Conservation (phyloP, 2,329 filamentous ascomycete species). For the Cryphonectria nitschkei region DNA sequence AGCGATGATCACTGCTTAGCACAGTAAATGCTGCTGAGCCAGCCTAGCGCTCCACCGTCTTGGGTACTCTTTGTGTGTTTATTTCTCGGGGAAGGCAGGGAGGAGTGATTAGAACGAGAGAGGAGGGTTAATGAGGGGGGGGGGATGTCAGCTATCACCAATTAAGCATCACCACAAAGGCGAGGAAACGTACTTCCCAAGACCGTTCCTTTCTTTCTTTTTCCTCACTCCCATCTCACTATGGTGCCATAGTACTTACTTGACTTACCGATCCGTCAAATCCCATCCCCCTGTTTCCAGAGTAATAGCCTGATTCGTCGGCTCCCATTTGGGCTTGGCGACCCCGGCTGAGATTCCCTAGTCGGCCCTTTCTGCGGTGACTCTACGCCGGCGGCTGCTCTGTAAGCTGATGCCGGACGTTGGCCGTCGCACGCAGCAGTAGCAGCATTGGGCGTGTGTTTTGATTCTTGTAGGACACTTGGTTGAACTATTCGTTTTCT, state of each 20-base stretch:
- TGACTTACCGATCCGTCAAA: neutral
- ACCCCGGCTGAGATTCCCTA: slow-evolving; percentile 7
- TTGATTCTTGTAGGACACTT: neutral
- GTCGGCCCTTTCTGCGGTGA: slow-evolving; percentile 17
- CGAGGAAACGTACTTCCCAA: neutral
- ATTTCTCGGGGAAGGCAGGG: neutral
- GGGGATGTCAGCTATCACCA: neutral
- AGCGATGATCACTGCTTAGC: slow-evolving; percentile 5
- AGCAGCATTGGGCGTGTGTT: neutral
- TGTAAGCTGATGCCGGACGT: slow-evolving; percentile 19
- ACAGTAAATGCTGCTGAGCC: neutral
- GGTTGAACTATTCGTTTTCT: neutral
- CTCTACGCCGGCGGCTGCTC: slow-evolving; percentile 9
- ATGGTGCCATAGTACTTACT: no score
- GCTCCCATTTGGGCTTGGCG: neutral
- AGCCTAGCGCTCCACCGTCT: slow-evolving; percentile 16
- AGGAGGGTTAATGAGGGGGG: neutral
- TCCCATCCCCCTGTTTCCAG: neutral
- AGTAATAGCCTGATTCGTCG: neutral
- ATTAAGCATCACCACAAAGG: neutral
- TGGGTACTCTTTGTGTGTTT: neutral
- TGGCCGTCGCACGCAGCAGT: neutral
- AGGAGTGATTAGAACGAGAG: no score
- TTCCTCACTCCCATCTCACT: neutral
- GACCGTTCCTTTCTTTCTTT: neutral